Evolutionary conservation across 345 rosid genomes (phyloP).

Genomic region (Citrus australasica): DNA sequence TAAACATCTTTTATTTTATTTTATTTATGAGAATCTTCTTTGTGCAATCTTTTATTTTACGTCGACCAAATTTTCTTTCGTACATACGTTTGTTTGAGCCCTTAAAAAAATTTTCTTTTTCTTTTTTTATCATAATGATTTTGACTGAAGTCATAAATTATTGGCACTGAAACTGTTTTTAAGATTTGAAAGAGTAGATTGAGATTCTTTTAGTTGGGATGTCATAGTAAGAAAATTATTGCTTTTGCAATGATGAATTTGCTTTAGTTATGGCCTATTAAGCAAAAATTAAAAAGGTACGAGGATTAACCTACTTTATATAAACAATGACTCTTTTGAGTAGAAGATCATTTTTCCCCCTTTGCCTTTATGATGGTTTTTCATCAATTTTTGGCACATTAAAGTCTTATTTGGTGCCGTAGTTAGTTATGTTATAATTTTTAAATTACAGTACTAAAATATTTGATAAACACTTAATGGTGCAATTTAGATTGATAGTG

Average conservation of each 20-base stretch:
- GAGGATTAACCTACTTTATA: not conserved
- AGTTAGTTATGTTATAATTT: fast-evolving
- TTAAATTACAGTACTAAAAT: too few species aligned
- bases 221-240: not conserved
- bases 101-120: not conserved
- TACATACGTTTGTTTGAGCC: too few species aligned
- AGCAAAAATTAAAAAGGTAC: not conserved
- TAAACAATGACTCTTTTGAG: not conserved
- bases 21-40: too few species aligned
- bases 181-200: not conserved
- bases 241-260: not conserved
- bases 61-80: too few species aligned
- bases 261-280: not conserved
- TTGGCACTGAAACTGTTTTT: not conserved
- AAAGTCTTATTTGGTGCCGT: too few species aligned
- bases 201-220: not conserved
- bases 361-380: too few species aligned
- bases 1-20: too few species aligned
- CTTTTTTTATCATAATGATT: not conserved
- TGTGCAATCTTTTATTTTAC: too few species aligned
- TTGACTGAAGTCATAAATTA: not conserved
- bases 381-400: too few species aligned
- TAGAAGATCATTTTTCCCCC: not conserved
- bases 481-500: too few species aligned
- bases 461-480: fast-evolving